These are phyloP conservation scores for Pisolithus orientalis DNA, from an alignment of 768 basidiomycete genomes.

Conservation along the genomic window DNA sequence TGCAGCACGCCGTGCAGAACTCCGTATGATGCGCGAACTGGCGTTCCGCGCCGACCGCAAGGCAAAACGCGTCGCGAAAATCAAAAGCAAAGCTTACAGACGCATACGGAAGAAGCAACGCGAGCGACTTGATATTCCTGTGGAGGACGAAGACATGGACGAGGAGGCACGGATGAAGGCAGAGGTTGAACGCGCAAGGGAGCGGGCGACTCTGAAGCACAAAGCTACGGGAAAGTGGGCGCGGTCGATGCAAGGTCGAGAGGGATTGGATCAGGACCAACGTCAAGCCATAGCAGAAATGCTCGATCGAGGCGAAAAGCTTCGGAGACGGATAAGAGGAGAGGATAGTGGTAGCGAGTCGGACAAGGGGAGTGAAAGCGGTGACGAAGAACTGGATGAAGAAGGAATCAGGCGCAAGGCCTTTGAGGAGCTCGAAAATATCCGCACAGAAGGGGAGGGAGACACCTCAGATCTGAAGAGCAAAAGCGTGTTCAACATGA, in stretches of 20 bases:
- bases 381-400: constrained; percentile 33
- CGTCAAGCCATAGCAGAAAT: constrained; percentile 75
- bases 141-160: constrained; percentile 40
- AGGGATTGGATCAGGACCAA: constrained; percentile 60
- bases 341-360: constrained; percentile 51
- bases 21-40: constrained; percentile 86
- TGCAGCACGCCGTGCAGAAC: constrained; percentile 68
- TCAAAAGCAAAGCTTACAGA: constrained; percentile 92
- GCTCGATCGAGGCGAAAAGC: constrained; percentile 73
- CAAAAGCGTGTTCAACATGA: constrained; percentile 88
- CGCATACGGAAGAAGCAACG: constrained; percentile 76
- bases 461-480: constrained; percentile 27
- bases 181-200: constrained; percentile 77
- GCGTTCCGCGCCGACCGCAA: constrained; percentile 91
- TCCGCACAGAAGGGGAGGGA: constrained; percentile 37
- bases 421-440: constrained; percentile 66
- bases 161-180: constrained; percentile 53
- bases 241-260: constrained; percentile 60
- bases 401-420: constrained; percentile 54
- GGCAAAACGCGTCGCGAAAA: constrained; percentile 85
- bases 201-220: constrained; percentile 85
- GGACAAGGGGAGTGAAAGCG: constrained; percentile 39
- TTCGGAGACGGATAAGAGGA: constrained; percentile 72
- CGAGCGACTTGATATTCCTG: constrained; percentile 47
- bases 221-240: constrained; percentile 90